Conservation (phyloP, 768 basidiomycete genomes). For the Tulasnella calospora region DNA sequence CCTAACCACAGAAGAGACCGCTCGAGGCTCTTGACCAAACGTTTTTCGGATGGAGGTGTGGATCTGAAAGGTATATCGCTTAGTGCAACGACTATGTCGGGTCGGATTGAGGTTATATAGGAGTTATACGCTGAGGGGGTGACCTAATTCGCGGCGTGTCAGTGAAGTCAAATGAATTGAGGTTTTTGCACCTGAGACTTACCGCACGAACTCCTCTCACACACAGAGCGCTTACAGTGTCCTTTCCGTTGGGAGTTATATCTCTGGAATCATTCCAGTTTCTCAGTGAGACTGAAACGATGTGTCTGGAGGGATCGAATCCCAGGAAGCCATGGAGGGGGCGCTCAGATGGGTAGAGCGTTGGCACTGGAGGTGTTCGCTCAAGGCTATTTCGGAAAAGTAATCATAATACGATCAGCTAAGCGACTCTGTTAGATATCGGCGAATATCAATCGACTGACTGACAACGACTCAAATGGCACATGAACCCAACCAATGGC, state of each 20-base stretch:
- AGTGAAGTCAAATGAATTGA: background rate
- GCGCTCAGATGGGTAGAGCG: slow-evolving; percentile 47
- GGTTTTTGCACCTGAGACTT: slow-evolving; percentile 25
- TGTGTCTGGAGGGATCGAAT: slow-evolving; percentile 45
- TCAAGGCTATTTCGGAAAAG: slow-evolving; percentile 50
- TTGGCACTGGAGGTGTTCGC: slow-evolving; percentile 60
- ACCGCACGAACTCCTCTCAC: slow-evolving; percentile 71
- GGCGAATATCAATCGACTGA: slow-evolving; percentile 8
- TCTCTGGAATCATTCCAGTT: slow-evolving; percentile 60
- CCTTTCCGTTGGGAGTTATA: slow-evolving; percentile 68
- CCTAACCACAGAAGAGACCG: slow-evolving; percentile 62
- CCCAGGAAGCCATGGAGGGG: slow-evolving; percentile 67
- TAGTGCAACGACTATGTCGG: slow-evolving; percentile 68
- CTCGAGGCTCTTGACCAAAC: slow-evolving; percentile 69
- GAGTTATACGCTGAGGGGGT: slow-evolving; percentile 51
- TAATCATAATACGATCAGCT: background rate
- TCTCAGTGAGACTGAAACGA: slow-evolving; percentile 57
- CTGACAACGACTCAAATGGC: slow-evolving; percentile 76
- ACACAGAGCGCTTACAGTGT: slow-evolving; percentile 52
- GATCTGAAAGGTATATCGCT: slow-evolving; percentile 63
- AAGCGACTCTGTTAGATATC: slow-evolving; percentile 27
- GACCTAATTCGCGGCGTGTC: slow-evolving; percentile 41
- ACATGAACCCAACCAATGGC: slow-evolving; percentile 62
- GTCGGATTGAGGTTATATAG: slow-evolving; percentile 50
- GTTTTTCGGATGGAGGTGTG: slow-evolving; percentile 65